Conservation (phyloP, 345 rosid genomes). For the Brassica rapa region DNA sequence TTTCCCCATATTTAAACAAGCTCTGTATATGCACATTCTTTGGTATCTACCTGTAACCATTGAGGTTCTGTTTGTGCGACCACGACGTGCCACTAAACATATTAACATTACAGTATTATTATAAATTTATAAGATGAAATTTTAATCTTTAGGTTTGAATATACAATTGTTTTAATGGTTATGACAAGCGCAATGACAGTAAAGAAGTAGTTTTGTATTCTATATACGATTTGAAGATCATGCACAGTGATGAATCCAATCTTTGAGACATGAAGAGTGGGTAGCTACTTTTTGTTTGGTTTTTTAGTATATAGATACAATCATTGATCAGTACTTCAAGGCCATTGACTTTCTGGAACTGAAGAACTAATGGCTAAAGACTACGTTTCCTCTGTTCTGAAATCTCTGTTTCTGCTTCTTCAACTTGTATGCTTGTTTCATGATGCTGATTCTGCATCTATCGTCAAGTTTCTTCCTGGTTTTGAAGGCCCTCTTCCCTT, state of each 20-base stretch:
- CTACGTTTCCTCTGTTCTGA: constrained; percentile 11
- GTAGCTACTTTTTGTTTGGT: background rate
- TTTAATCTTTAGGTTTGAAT: background rate
- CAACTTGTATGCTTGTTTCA: constrained; percentile 4
- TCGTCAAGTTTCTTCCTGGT: background rate
- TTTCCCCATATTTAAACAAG: background rate
- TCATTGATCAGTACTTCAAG: background rate
- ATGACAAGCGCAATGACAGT: background rate
- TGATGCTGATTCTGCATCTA: background rate
- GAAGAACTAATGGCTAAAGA: background rate
- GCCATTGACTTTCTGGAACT: background rate
- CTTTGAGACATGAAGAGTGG: background rate
- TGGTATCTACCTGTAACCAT: background rate
- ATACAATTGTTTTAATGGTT: background rate
- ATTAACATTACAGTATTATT: too few species aligned
- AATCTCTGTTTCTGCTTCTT: background rate
- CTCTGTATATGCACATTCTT: background rate
- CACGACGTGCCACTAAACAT: too few species aligned
- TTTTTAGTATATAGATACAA: background rate
- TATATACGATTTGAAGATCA: background rate
- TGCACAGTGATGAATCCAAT: background rate
- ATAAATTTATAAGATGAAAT: background rate
- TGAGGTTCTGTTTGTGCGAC: background rate
- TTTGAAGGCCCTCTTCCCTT: background rate
- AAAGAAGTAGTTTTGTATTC: background rate